Conservation (phyloP, 2,329 filamentous ascomycete species). For the Venturia aucupariae region DNA sequence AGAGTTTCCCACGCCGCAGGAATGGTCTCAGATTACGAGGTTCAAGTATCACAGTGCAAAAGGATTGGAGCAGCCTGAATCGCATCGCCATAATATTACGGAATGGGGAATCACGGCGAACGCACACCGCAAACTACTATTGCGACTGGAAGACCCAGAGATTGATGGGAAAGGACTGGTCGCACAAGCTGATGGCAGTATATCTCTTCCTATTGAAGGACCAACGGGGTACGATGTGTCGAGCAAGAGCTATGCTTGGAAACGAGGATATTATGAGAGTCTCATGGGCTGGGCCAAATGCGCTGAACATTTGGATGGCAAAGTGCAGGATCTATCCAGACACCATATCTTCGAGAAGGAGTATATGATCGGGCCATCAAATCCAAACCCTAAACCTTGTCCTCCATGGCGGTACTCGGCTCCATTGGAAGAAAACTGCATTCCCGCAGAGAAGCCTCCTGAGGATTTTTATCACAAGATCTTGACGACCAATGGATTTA, state of each 20-base stretch:
- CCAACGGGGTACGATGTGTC: constrained; percentile 58
- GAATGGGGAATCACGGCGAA: constrained; percentile 62
- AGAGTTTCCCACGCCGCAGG: constrained; percentile 67
- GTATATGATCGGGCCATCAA: constrained; percentile 71
- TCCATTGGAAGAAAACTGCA: constrained; percentile 68
- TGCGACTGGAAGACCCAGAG: constrained; percentile 58
- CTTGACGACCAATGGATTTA: constrained; percentile 71
- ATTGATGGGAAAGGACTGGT: constrained; percentile 59
- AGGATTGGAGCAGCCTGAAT: constrained; percentile 48
- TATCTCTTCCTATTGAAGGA: constrained; percentile 46
- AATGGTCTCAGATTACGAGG: constrained; percentile 67
- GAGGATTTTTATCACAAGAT: constrained; percentile 76
- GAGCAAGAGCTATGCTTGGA: constrained; percentile 72
- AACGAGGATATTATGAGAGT: constrained; percentile 73
- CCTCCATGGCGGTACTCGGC: constrained; percentile 53
- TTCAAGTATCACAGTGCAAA: constrained; percentile 57
- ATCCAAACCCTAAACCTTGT: constrained; percentile 67
- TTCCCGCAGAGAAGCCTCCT: constrained; percentile 57
- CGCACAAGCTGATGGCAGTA: constrained; percentile 46
- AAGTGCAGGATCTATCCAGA: constrained; percentile 60
- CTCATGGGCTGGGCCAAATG: constrained; percentile 68
- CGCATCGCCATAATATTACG: constrained; percentile 43
- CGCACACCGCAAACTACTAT: constrained; percentile 50
- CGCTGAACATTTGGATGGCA: constrained; percentile 74
- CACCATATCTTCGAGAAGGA: constrained; percentile 61